Conservation (phyloP, 164 flowering plant species). For the Warburgia ugandensis region DNA sequence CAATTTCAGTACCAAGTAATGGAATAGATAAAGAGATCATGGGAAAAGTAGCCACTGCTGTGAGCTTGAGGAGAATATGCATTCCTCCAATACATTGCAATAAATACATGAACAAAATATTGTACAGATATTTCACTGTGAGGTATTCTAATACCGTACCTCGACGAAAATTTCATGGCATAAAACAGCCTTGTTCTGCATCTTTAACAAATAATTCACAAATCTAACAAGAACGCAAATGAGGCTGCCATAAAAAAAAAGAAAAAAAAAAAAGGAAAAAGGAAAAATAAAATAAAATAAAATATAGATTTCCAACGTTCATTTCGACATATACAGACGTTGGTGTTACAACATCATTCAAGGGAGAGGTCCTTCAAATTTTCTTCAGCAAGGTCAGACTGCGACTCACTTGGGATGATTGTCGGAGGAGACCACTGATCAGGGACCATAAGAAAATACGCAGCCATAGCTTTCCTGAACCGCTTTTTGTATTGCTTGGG, state of each 20-base stretch:
- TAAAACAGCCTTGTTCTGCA: slow-evolving; percentile 32
- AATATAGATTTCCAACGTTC: too few relatives aligned
- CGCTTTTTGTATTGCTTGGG: slow-evolving; percentile 96
- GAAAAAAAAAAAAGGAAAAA: too few relatives aligned
- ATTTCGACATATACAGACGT: too few relatives aligned
- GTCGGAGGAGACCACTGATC: slow-evolving; percentile 87
- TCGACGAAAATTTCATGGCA: slow-evolving; percentile 20
- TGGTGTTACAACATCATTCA: slow-evolving; percentile 26
- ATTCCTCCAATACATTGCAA: slow-evolving; percentile 2
- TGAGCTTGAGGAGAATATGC: slow-evolving; percentile 15
- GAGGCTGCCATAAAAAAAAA: slow-evolving; percentile 21
- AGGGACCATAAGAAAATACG: slow-evolving; percentile 92
- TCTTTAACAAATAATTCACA: slow-evolving; percentile 26
- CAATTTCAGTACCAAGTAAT: too few relatives aligned
- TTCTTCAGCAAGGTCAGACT: slow-evolving; percentile 58
- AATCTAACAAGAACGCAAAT: slow-evolving; percentile 12
- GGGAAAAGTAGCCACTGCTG: too few relatives aligned
- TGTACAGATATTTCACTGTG: slow-evolving; percentile 27
- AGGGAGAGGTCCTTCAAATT: slow-evolving; percentile 31
- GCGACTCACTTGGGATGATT: slow-evolving; percentile 54
- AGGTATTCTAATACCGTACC: slow-evolving; percentile 33
- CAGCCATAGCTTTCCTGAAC: slow-evolving; percentile 96
- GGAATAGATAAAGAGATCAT: too few relatives aligned
- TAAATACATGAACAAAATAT: slow-evolving; percentile 7
- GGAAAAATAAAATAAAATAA: too few relatives aligned